Evolutionary conservation across 2,329 filamentous ascomycete genomes (phyloP).

Genomic region (Coniochaeta pulveracea): DNA sequence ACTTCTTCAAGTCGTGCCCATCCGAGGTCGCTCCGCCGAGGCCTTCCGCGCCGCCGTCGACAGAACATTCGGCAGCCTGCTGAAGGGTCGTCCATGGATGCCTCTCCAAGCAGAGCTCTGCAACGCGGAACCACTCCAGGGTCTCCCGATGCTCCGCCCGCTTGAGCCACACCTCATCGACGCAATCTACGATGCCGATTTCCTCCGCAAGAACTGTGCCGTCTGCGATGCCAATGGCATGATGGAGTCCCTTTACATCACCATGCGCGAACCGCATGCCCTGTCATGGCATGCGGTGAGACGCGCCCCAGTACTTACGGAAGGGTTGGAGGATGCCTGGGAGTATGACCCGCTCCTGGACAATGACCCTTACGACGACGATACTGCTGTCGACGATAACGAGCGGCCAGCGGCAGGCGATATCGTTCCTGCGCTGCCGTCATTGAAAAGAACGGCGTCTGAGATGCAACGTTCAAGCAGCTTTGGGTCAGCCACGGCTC

Average conservation of each 20-base stretch:
- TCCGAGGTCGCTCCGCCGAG: slow-evolving; percentile 34
- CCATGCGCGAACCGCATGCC: slow-evolving; percentile 35
- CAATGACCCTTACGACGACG: slow-evolving; percentile 22
- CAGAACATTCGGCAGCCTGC: slow-evolving; percentile 34
- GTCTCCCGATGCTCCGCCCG: slow-evolving; percentile 47
- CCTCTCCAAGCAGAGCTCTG: slow-evolving; percentile 48
- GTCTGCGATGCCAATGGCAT: slow-evolving; percentile 41
- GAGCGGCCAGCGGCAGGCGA: slow-evolving; percentile 33
- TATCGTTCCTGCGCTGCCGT: slow-evolving; percentile 25
- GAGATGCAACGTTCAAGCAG: slow-evolving; percentile 39
- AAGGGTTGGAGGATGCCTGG: slow-evolving; percentile 45
- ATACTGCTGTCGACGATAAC: slow-evolving; percentile 21
- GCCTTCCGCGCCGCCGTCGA: slow-evolving; percentile 38
- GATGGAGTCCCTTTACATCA: slow-evolving; percentile 49
- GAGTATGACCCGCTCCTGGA: slow-evolving; percentile 39
- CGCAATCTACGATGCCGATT: slow-evolving; percentile 34
- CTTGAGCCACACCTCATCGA: slow-evolving; percentile 32
- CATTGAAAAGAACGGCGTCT: slow-evolving; percentile 38
- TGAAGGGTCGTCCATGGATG: slow-evolving; percentile 41
- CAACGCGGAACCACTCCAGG: slow-evolving; percentile 40
- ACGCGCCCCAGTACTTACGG: slow-evolving; percentile 33
- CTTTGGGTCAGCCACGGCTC: slow-evolving; percentile 26
- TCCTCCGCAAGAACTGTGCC: slow-evolving; percentile 42
- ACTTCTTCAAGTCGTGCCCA: slow-evolving; percentile 44
- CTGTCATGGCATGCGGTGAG: slow-evolving; percentile 45